Base-by-base conservation (phyloP, 208 protist genomes). In the Wallacemonas sp. region DNA sequence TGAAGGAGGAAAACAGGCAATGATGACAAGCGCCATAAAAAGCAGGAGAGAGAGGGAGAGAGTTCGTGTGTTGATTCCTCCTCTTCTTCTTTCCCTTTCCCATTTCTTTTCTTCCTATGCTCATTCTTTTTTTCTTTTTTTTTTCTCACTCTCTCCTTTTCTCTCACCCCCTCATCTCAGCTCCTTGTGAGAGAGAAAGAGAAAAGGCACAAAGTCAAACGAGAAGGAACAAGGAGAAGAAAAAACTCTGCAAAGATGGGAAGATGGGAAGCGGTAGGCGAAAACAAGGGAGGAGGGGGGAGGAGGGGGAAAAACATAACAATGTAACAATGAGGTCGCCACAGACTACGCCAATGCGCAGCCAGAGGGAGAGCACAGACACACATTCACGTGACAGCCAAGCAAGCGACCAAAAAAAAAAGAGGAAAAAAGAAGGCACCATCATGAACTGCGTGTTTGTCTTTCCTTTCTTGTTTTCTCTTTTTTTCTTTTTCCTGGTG, bases 391-490 rank as follows among this genome's bases (percentile, higher is more conserved):
- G n/a, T n/a, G n/a, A n/a, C n/a, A n/a, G n/a, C n/a, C n/a, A n/a
- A n/a, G n/a, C n/a, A n/a, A n/a, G n/a, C n/a, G n/a, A n/a, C n/a
- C 6, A 71, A 55, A 26, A 59, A 45, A 63, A 57, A 65, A 64
- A 34, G 19, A 44, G 42, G 41, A n/a, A 13, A 42, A 19, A 59
- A 44, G 22, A 66, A 19, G 42, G 17, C 30, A 33, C 6, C 48
- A 26, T 27, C 3, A 30, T 3, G 21, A 57, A 39, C 8, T n/a
- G 30, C 21, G 19, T 19, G 2, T 37, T 54, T 45, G 17, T 29
- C 36, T 59, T 61, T 46, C 26, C 33, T 59, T 29, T n/a, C 70
- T n/a, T 15, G 38, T 57, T n/a, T n/a, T 48, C 10, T 67, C 24
- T 39, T 71, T 19, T 57, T 52, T 24, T 26, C 36, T 19, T 19